Conservation (phyloP, 2,329 filamentous ascomycete species). For the Emmonsiellopsis sp. region DNA sequence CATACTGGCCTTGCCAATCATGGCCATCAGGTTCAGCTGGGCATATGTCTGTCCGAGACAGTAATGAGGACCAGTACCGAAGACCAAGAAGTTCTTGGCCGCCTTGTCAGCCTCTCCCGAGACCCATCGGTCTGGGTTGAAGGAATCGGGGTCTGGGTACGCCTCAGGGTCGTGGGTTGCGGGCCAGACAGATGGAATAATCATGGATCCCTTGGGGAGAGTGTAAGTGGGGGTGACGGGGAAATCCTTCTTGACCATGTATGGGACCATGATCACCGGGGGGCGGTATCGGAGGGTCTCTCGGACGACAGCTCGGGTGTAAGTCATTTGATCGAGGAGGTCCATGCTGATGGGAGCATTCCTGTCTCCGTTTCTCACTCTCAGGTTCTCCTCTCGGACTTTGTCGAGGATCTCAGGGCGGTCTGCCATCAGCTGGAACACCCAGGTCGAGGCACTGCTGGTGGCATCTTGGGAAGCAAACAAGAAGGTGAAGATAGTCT, state of each 20-base stretch:
- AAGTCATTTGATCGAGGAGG: conserved; percentile 76
- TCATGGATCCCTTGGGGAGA: conserved; percentile 90
- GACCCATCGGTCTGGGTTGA: conserved; percentile 88
- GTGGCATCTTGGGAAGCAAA: conserved; percentile 98
- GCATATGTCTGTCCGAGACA: conserved; percentile 92
- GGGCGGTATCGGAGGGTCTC: conserved; percentile 90
- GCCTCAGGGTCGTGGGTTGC: conserved; percentile 87
- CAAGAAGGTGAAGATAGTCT: conserved; percentile 91
- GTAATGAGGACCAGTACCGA: conserved; percentile 92
- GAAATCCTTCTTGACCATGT: conserved; percentile 90
- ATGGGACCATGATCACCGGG: conserved; percentile 95
- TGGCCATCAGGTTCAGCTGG: conserved; percentile 75
- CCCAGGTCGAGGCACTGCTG: conserved; percentile 84
- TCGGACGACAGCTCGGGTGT: conserved; percentile 84
- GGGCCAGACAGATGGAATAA: conserved; percentile 84
- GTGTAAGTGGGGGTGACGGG: conserved; percentile 81
- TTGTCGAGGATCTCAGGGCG: conserved; percentile 86
- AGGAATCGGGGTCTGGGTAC: conserved; percentile 80
- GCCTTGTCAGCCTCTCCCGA: conserved; percentile 80
- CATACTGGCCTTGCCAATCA: conserved; percentile 84
- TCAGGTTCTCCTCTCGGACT: conserved; percentile 82
- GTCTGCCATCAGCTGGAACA: conserved; percentile 91
- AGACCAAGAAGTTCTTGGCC: conserved; percentile 94
- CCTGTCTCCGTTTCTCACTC: conserved; percentile 64
- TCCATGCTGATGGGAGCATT: conserved; percentile 68